Evolutionary conservation across 2,329 filamentous ascomycete genomes (phyloP).

Genomic region (Pseudopyrenochaeta lycopersici): DNA sequence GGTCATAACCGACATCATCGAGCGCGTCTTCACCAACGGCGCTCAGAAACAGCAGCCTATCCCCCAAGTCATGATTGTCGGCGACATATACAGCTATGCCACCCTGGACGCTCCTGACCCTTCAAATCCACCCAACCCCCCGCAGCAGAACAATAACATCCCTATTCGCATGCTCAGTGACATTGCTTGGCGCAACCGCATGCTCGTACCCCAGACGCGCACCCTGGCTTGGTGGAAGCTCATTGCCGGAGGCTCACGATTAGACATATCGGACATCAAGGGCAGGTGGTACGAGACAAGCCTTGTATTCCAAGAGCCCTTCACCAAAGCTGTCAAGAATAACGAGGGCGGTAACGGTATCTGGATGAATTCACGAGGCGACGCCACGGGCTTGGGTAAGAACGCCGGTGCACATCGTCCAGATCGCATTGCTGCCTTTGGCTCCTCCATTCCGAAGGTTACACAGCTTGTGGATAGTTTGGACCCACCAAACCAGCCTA

Average conservation of each 20-base stretch:
- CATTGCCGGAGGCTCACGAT: constrained; percentile 35
- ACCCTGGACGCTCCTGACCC: constrained; percentile 40
- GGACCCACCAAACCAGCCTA: constrained; percentile 26
- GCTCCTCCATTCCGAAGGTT: constrained; percentile 49
- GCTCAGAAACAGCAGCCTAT: constrained; percentile 26
- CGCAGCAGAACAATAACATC: constrained; percentile 54
- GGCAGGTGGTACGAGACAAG: constrained; percentile 69
- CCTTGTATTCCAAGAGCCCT: constrained; percentile 53
- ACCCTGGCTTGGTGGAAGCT: constrained; percentile 56
- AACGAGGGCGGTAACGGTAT: constrained; percentile 54
- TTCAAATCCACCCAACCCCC: constrained; percentile 44
- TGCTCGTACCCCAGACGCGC: constrained; percentile 50
- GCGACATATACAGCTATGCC: constrained; percentile 63
- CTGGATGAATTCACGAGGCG: constrained; percentile 59
- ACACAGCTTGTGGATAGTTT: constrained; percentile 52
- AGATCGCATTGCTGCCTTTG: constrained; percentile 54
- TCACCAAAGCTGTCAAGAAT: constrained; percentile 45
- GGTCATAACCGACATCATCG: constrained; percentile 56
- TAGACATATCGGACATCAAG: constrained; percentile 61
- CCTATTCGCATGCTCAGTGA: constrained; percentile 63
- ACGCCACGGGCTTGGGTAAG: constrained; percentile 40
- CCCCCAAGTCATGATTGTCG: constrained; percentile 53
- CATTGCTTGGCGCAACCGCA: constrained; percentile 58
- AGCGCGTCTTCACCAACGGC: constrained; percentile 39
- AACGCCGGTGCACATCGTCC: constrained; percentile 38